Base-by-base conservation (phyloP, 192 early-diverging fungal genomes). In the Lunasporangiospora selenospora region DNA sequence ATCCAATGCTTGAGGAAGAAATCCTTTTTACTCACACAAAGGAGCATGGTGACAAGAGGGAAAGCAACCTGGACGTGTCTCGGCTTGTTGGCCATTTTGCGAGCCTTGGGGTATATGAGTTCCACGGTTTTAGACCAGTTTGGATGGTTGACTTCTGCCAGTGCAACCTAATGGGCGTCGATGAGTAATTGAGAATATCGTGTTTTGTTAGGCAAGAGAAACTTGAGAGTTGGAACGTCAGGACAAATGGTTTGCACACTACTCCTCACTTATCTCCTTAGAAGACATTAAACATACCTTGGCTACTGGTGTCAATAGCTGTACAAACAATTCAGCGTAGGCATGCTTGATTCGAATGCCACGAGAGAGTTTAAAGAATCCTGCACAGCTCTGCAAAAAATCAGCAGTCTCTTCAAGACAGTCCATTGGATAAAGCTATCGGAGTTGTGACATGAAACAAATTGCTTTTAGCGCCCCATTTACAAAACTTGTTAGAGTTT, bases 101-200 rank as follows among this genome's bases (percentile, higher is more conserved):
- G 84, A 10, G 94, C 95, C 75, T 92, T 92, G 29, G 91, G 84
- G 66, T 89, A 93, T 60, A 99, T 88, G 13, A 92, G 76, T 75
- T 99, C 96, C 33, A 99, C 89, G 3, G 94, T 89, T 71, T 92
- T 94, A 27, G 88, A 91, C 88, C 96, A 95, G 29, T 89, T 89
- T 4, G 95, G 98, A 45, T 98, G 76, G 59, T 98, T 99, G 24
- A 97, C 95, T 75, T 98, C 98, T 7, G 91, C 95, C 37, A 88
- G 83, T 6, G 95, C 95, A 3, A 98, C 87, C 82, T 88, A 51
- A 44, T 32, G 18, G n/a, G n/a, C n/a, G n/a, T n/a, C n/a, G n/a
- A n/a, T n/a, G n/a, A n/a, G n/a, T n/a, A n/a, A n/a, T n/a, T n/a
- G n/a, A n/a, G n/a, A n/a, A n/a, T n/a, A n/a, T n/a, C n/a, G n/a